Percentiles rank a stretch among this genome's conserved stretches.
Conservation (phyloP, 495 filamentous ascomycete species). For the Stereocaulon alpinum region DNA sequence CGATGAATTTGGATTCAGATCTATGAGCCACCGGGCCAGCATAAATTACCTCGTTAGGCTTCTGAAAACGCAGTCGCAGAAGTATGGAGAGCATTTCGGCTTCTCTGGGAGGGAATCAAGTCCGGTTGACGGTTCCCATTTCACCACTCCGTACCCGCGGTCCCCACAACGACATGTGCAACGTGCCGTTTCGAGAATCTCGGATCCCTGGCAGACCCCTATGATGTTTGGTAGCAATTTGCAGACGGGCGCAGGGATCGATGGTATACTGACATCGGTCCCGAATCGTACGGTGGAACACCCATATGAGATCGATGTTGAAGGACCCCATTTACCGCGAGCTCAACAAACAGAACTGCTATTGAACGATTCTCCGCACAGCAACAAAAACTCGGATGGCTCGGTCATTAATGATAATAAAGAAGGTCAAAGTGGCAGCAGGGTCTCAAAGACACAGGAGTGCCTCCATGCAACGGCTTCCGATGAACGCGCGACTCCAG, state of each 20-base stretch:
- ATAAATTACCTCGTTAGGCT: constrained; percentile 38
- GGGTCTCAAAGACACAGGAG: neutral
- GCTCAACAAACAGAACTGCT: neutral
- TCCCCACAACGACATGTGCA: neutral
- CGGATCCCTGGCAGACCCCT: neutral
- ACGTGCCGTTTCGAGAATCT: neutral
- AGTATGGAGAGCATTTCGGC: constrained; percentile 25
- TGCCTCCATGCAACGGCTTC: neutral
- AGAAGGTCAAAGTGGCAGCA: no score
- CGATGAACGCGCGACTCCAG: neutral
- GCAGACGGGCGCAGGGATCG: neutral
- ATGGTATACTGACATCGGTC: neutral
- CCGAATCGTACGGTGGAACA: neutral
- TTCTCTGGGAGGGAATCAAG: constrained; percentile 3
- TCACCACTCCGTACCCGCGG: neutral
- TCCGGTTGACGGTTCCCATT: neutral
- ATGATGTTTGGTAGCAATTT: neutral
- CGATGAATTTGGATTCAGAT: constrained; percentile 40
- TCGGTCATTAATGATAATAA: no score
- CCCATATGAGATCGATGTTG: neutral
- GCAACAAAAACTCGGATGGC: no score
- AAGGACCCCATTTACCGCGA: no score
- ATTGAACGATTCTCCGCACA: no score
- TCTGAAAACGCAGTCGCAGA: constrained; percentile 33
- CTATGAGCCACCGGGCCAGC: constrained; percentile 36